phyloP scores from a whole-genome alignment of 805 yeast genomes.

The Sungouiella thailandica region DNA sequence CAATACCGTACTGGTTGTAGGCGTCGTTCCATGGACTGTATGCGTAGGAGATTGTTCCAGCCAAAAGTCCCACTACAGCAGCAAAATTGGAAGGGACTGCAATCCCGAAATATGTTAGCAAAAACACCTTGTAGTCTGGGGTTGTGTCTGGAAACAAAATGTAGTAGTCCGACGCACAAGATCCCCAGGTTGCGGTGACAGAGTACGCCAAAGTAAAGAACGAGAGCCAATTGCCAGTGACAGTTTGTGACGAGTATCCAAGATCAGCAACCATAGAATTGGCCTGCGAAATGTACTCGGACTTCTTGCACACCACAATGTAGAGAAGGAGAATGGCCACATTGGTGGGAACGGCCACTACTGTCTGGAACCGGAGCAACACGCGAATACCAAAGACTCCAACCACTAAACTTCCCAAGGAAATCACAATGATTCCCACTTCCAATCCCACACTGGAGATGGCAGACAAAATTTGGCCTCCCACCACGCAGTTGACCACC shows the following conservation, averaged over 20 bases:
- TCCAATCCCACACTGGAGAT: constrained; percentile 7
- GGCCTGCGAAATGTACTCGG: constrained; percentile 14
- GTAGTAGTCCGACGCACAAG: constrained; percentile 32
- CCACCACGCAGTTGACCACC: constrained; percentile 34
- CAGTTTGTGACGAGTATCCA: constrained; percentile 13
- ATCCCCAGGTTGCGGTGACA: constrained; percentile 34
- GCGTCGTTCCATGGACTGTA: constrained; percentile 30
- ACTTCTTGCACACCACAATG: constrained; percentile 25
- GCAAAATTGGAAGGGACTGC: constrained; percentile 32
- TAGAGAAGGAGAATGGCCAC: constrained; percentile 27
- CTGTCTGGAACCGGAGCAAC: constrained; percentile 24
- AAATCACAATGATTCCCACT: constrained; percentile 17
- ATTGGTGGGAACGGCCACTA: constrained; percentile 26
- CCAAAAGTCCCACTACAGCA: constrained; percentile 24
- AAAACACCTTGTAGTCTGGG: constrained; percentile 20
- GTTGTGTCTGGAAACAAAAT: constrained; percentile 28
- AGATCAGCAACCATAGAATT: constrained; percentile 12
- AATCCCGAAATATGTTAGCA: constrained; percentile 23
- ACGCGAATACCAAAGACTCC: constrained; percentile 31
- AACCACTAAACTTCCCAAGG: constrained; percentile 22
- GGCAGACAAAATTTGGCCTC: constrained; percentile 29
- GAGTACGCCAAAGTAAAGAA: constrained; percentile 33
- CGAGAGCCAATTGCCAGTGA: constrained; percentile 30
- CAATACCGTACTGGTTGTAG: constrained; percentile 25
- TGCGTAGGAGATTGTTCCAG: constrained; percentile 29